phyloP scores from a whole-genome alignment of 305 asterid genomes.

The Nicotiana rustica region DNA sequence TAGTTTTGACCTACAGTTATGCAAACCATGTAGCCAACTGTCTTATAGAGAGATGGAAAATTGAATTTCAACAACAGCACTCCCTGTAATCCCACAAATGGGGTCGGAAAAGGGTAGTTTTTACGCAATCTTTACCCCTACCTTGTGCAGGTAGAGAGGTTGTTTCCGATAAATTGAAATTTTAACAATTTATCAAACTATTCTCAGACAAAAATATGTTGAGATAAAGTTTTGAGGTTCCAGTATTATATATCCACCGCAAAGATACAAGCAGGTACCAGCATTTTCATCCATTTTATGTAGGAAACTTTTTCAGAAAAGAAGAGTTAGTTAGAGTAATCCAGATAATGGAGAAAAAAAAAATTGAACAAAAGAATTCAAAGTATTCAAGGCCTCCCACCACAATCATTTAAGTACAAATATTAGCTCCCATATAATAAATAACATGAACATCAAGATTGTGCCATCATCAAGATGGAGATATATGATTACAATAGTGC shows the following conservation, averaged over 20 bases:
- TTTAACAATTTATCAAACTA: neutral
- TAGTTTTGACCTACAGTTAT: neutral
- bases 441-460: constrained; percentile 25
- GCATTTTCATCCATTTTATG: neutral
- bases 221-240: neutral
- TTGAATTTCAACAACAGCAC: neutral
- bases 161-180: no score
- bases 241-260: neutral
- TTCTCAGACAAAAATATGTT: neutral
- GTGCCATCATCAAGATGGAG: constrained; percentile 8
- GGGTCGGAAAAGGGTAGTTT: no score
- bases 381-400: constrained; percentile 16
- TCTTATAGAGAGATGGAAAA: neutral
- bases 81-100: no score
- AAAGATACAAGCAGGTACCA: neutral
- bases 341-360: neutral
- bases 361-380: neutral
- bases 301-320: neutral
- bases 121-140: no score
- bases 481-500: neutral
- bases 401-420: constrained; percentile 8
- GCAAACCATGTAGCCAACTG: neutral
- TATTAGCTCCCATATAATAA: neutral
- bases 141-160: no score
- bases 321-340: neutral